A percentile compares a stretch with the other conserved stretches of the same genome.
phyloP scores from a whole-genome alignment of 164 flowering plant species.

The Echeveria elegans region DNA sequence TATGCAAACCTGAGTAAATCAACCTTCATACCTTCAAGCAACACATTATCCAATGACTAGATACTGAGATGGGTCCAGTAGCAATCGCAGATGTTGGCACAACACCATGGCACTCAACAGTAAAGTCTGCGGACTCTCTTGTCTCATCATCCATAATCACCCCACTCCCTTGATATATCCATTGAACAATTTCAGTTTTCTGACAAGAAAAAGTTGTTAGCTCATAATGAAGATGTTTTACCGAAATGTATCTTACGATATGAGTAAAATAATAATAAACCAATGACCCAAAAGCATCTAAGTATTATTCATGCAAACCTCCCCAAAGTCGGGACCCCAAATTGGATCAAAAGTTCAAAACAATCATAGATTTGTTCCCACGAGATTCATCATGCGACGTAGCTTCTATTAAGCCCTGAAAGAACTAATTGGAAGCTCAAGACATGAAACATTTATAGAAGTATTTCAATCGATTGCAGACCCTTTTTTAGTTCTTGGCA shows the following conservation, averaged over 20 bases:
- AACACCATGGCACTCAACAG: constrained; percentile 70
- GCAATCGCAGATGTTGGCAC: constrained; percentile 13
- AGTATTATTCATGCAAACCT: background rate
- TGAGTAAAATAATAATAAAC: background rate
- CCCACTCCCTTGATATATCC: constrained; percentile 91
- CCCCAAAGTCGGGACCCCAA: too few species aligned
- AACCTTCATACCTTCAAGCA: constrained; percentile 61
- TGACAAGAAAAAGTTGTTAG: constrained; percentile 20
- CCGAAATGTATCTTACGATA: background rate
- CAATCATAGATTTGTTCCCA: background rate
- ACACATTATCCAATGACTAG: constrained; percentile 80
- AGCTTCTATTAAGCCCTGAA: background rate
- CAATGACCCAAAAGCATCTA: background rate
- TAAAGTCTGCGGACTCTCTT: constrained; percentile 42
- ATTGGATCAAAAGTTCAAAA: too few species aligned
- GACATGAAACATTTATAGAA: background rate
- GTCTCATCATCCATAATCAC: constrained; percentile 32
- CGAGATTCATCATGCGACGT: background rate
- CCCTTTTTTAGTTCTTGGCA: background rate
- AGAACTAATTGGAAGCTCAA: background rate
- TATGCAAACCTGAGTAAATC: background rate
- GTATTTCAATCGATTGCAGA: background rate
- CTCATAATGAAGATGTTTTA: background rate
- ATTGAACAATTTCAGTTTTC: constrained; percentile 77
- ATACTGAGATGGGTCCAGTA: constrained; percentile 35